Conservation (phyloP, 2,329 filamentous ascomycete species). For the Botrytis elliptica region DNA sequence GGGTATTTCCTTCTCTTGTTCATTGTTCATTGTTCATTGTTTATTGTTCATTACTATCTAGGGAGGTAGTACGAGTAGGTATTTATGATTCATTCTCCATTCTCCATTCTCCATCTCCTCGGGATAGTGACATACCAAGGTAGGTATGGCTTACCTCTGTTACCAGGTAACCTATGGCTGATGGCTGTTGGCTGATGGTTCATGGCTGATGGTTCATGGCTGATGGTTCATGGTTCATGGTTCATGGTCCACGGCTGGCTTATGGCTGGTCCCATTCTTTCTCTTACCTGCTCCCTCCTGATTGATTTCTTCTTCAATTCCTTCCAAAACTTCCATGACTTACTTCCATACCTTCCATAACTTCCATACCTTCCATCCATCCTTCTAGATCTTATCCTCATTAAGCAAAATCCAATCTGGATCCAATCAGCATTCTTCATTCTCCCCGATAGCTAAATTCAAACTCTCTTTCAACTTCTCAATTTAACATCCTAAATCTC, state of each 20-base stretch:
- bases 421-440: background rate
- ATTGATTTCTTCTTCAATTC: background rate
- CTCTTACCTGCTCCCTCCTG: too few species aligned
- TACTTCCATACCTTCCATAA: background rate
- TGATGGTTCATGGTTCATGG: too few species aligned
- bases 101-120: background rate
- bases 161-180: too few species aligned
- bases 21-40: too few species aligned
- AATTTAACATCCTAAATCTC: background rate
- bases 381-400: background rate
- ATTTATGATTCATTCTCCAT: background rate
- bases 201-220: too few species aligned
- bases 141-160: background rate
- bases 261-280: too few species aligned
- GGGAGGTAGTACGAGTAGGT: too few species aligned
- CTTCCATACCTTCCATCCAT: background rate
- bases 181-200: too few species aligned
- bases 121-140: too few species aligned
- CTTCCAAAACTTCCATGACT: background rate
- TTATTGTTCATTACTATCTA: too few species aligned
- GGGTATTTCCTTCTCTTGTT: background rate
- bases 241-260: too few species aligned
- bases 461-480: constrained; percentile 12
- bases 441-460: background rate
- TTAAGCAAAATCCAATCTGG: background rate